Percentiles rank a stretch among this genome's conserved stretches.
phyloP scores from a whole-genome alignment of 306 rosid genomes.

The Trifolium repens region DNA sequence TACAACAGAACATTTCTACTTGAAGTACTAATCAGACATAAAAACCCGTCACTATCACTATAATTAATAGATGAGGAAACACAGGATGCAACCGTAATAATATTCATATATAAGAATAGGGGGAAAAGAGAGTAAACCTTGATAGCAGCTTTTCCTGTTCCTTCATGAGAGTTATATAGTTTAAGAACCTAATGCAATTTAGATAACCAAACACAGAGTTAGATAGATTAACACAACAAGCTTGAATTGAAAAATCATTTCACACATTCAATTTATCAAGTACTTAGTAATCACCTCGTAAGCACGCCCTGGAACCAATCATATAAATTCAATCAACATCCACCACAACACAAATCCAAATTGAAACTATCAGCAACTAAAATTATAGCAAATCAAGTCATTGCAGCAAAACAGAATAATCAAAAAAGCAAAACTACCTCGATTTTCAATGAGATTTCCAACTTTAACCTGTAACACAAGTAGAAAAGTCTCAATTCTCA shows the following conservation, averaged over 20 bases:
- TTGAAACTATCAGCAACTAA: conserved; percentile 38
- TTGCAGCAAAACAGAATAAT: neutral
- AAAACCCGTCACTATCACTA: neutral
- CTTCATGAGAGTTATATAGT: conserved; percentile 78
- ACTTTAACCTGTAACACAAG: conserved; percentile 64
- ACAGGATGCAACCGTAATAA: neutral
- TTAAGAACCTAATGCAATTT: conserved; percentile 64
- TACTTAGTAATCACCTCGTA: conserved; percentile 60
- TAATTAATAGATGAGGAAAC: conserved; percentile 3
- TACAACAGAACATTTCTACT: conserved; percentile 7
- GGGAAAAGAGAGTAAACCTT: conserved; percentile 59
- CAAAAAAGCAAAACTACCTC: conserved; percentile 54
- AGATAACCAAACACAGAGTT: conserved; percentile 10
- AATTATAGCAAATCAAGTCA: conserved; percentile 7
- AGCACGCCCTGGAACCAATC: conserved; percentile 61
- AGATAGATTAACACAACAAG: conserved; percentile 26
- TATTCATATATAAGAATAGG: neutral
- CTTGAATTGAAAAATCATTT: neutral
- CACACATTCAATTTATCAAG: conserved; percentile 1
- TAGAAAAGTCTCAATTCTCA: conserved; percentile 9
- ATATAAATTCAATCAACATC: conserved; percentile 35
- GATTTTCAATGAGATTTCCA: conserved; percentile 70
- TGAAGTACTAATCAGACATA: conserved; percentile 10
- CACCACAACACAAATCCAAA: conserved; percentile 36
- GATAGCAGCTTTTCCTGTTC: conserved; percentile 73